These are phyloP conservation scores for Lumnitzera littorea DNA, from an alignment of 345 rosid genomes.

Conservation along the genomic window DNA sequence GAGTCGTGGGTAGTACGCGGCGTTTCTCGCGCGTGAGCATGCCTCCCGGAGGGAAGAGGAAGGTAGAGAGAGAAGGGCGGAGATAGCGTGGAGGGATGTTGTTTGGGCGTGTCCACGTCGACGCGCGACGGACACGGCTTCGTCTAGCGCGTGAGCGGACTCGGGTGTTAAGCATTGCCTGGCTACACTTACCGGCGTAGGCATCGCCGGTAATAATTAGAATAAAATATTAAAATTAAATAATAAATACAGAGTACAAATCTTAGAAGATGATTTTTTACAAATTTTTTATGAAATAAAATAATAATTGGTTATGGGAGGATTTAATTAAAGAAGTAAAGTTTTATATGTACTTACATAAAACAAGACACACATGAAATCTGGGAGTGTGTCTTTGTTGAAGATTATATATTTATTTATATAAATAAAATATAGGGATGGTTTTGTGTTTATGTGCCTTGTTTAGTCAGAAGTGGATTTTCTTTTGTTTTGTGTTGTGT, in stretches of 20 bases:
- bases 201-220: slow-evolving; percentile 66
- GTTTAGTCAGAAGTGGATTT: too few species aligned
- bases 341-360: too few species aligned
- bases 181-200: slow-evolving; percentile 73
- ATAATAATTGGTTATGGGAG: too few species aligned
- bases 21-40: slow-evolving; percentile 62
- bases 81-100: slow-evolving; percentile 82
- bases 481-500: too few species aligned
- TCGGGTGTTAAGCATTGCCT: slow-evolving; percentile 82
- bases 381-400: too few species aligned
- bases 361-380: too few species aligned
- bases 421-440: too few species aligned
- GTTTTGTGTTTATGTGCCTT: not conserved
- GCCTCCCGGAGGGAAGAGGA: slow-evolving; percentile 72
- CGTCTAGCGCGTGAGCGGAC: slow-evolving; percentile 71
- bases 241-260: not conserved
- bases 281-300: not conserved
- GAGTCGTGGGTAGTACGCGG: slow-evolving; percentile 62
- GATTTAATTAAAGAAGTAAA: too few species aligned
- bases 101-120: slow-evolving; percentile 71
- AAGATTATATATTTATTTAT: too few species aligned
- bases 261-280: not conserved
- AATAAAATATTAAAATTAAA: not conserved
- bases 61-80: slow-evolving; percentile 64
- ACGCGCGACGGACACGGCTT: slow-evolving; percentile 69